Conservation (phyloP, 148 eudicot genomes). For the Selenicereus undatus region DNA sequence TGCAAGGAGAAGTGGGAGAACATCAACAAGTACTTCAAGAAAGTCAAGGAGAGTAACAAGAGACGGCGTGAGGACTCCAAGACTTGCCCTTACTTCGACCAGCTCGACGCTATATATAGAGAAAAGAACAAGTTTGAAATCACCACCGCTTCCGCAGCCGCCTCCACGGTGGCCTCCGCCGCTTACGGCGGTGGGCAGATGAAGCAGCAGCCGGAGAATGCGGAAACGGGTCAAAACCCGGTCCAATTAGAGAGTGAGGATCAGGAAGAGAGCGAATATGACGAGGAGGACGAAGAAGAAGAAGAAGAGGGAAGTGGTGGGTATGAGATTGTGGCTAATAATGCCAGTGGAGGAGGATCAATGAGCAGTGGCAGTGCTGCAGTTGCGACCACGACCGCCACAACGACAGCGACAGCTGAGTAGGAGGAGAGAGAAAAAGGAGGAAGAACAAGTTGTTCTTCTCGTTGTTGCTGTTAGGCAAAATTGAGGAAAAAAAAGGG, state of each 20-base stretch:
- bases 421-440: not conserved
- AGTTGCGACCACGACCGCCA: slow-evolving; percentile 14
- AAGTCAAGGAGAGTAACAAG: slow-evolving; percentile 78
- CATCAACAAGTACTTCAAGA: slow-evolving; percentile 90
- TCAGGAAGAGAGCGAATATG: slow-evolving; percentile 33
- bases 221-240: slow-evolving; percentile 39
- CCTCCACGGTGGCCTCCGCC: not conserved
- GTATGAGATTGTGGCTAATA: slow-evolving; percentile 52
- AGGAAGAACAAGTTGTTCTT: slow-evolving; percentile 16
- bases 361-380: not conserved
- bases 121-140: slow-evolving; percentile 28
- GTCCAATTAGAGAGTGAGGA: not conserved
- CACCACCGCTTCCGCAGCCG: not conserved
- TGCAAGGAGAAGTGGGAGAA: slow-evolving; percentile 98
- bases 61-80: slow-evolving; percentile 77
- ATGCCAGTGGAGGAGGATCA: not conserved
- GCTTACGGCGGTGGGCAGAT: slow-evolving; percentile 24
- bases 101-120: slow-evolving; percentile 59
- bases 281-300: slow-evolving; percentile 26
- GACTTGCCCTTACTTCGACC: slow-evolving; percentile 79
- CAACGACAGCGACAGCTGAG: slow-evolving; percentile 24
- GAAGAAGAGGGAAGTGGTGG: slow-evolving; percentile 8
- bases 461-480: not conserved
- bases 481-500: not conserved
- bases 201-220: slow-evolving; percentile 67